A percentile compares a stretch with the other conserved stretches of the same genome.
These are phyloP conservation scores for Rostrohypoxylon terebratum DNA, from an alignment of 495 filamentous ascomycete genomes.

Conservation along the genomic window DNA sequence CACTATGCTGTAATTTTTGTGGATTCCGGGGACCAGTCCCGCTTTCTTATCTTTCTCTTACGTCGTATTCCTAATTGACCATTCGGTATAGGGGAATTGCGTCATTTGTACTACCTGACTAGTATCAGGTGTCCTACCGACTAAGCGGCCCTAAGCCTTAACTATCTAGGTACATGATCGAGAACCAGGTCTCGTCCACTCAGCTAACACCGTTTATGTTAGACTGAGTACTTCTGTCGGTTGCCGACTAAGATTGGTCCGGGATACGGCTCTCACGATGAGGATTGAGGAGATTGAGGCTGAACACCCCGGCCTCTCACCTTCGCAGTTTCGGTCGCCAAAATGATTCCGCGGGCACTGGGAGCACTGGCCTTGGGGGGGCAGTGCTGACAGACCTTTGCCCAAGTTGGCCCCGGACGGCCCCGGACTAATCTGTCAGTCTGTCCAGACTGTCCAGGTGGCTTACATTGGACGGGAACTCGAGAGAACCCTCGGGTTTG, in stretches of 20 bases:
- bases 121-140: slow-evolving; percentile 28
- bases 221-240: not conserved
- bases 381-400: slow-evolving; percentile 4
- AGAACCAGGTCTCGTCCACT: not conserved
- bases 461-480: not conserved
- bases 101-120: slow-evolving; percentile 26
- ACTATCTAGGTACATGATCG: not conserved
- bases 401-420: not conserved
- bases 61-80: slow-evolving; percentile 28
- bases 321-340: slow-evolving; percentile 5
- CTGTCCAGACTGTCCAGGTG: not conserved
- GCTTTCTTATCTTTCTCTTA: slow-evolving; percentile 5
- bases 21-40: slow-evolving; percentile 13
- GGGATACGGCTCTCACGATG: not conserved
- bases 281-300: slow-evolving; percentile 23
- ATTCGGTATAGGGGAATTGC: slow-evolving; percentile 32
- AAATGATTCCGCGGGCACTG: not conserved
- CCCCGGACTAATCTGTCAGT: too few species aligned
- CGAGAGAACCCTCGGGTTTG: not conserved
- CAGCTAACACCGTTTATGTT: slow-evolving; percentile 3
- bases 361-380: not conserved
- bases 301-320: slow-evolving; percentile 6
- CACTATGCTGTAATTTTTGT: not conserved
- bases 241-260: not conserved
- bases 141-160: slow-evolving; percentile 32